Evolutionary conservation across 2,329 filamentous ascomycete genomes (phyloP), one percentile per base, ranked within the genome.

Genomic region (Bipolaris gigantea): DNA sequence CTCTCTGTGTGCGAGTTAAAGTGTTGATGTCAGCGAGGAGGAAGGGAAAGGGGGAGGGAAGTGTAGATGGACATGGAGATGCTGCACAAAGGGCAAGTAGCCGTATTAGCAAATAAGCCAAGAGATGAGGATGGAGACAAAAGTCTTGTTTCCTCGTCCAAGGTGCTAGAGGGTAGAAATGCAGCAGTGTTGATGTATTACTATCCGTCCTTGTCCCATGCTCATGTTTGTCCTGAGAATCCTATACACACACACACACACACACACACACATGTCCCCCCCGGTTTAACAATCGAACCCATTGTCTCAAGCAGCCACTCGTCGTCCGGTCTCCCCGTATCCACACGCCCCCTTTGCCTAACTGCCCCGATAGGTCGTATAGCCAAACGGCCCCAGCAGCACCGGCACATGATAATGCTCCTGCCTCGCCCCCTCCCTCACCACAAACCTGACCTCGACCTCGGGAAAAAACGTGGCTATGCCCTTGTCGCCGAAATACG

Each of bases 341-440:
- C n/a, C n/a, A n/a, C n/a, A n/a, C n/a, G n/a, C n/a, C n/a, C n/a
- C n/a, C n/a, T n/a, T n/a, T n/a, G n/a, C n/a, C n/a, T n/a, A n/a
- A 50, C 63, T 67, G 39, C 90, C 90, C 43, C 90, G 79, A 75
- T 94, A 94, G 9, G 89, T 93, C 36, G 88, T 89, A 76, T 91
- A 94, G 71, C 87, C 89, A 76, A 87, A 92, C 27, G 89, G 89
- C 60, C 87, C 86, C 76, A 93, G 73, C 72, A 94, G 70, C 69
- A 94, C 74, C 40, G 90, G 90, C 3, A 94, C 89, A 77, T 94
- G 90, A 69, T 89, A 93, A 69, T 88, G 85, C 79, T 89, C 85
- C 19, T 72, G 69, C 55, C 70, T 72, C 80, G 60, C 62, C 46
- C 56, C 75, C 54, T 73, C 73, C 59, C 79, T 77, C 2, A 81